Evolutionary conservation across 2,329 filamentous ascomycete species (phyloP).

Genomic region (Fusarium ambrosium): DNA sequence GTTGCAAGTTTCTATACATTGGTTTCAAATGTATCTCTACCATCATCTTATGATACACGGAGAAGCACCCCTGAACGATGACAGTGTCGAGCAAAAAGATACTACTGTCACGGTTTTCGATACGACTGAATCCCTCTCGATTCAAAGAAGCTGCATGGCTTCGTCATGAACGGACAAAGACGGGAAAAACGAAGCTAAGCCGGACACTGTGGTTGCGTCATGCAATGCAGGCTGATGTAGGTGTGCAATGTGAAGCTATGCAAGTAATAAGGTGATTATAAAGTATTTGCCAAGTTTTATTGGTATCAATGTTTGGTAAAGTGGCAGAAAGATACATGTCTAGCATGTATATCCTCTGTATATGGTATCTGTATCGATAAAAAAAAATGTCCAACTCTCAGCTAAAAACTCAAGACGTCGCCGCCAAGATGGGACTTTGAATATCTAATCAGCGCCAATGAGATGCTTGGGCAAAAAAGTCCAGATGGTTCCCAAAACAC

Average conservation of each 20-base stretch:
- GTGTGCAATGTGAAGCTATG: neutral
- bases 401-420: slow-evolving; percentile 1
- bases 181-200: neutral
- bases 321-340: neutral
- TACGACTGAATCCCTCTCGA: neutral
- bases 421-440: slow-evolving; percentile 1
- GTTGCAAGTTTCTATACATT: neutral
- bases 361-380: slow-evolving; percentile 14
- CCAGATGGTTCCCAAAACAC: slow-evolving; percentile 84
- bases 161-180: slow-evolving; percentile 4
- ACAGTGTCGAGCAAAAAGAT: neutral
- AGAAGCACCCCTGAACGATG: no score
- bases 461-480: slow-evolving; percentile 86
- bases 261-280: neutral
- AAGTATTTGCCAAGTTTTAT: neutral
- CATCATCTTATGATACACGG: neutral
- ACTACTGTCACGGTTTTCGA: neutral
- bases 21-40: neutral
- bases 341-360: neutral
- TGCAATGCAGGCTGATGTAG: slow-evolving; percentile 4
- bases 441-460: slow-evolving; percentile 65
- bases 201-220: slow-evolving; percentile 3
- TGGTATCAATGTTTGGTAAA: neutral
- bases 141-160: neutral
- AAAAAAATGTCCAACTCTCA: slow-evolving; percentile 8